A percentile compares a stretch with the other conserved stretches of the same genome.
phyloP scores from a whole-genome alignment of 2,329 filamentous ascomycete genomes.

The Exophiala calicioides region DNA sequence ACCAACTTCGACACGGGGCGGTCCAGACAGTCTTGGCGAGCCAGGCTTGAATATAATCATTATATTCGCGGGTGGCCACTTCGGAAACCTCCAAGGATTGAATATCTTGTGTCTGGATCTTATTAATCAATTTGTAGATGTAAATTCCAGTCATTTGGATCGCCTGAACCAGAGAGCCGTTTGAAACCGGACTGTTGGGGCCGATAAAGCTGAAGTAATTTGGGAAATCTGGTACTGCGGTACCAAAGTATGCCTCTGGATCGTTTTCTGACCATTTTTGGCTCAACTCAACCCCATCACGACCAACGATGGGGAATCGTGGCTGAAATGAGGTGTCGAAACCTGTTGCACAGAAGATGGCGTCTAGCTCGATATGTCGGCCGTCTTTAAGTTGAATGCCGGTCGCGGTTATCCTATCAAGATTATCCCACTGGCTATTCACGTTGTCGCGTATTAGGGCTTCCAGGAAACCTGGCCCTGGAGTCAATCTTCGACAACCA shows the following conservation, averaged over 20 bases:
- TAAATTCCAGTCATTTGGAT: constrained; percentile 43
- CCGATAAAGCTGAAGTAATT: constrained; percentile 27
- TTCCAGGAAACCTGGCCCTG: constrained; percentile 27
- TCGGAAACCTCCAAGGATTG: constrained; percentile 38
- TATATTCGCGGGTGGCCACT: constrained; percentile 35
- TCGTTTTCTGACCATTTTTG: constrained; percentile 43
- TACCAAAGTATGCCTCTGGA: constrained; percentile 23
- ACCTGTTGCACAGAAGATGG: constrained; percentile 42
- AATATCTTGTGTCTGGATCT: constrained; percentile 44
- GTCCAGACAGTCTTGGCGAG: constrained; percentile 53
- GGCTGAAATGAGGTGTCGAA: constrained; percentile 44
- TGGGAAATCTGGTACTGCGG: constrained; percentile 29
- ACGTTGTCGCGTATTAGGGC: constrained; percentile 43
- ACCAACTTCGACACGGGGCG: constrained; percentile 44
- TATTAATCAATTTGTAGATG: constrained; percentile 39
- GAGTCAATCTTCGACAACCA: constrained; percentile 19
- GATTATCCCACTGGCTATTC: too few species aligned
- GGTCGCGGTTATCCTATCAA: constrained; percentile 21
- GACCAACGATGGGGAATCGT: constrained; percentile 43
- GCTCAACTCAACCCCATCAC: constrained; percentile 41
- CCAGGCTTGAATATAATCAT: constrained; percentile 45
- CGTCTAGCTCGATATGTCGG: constrained; percentile 37
- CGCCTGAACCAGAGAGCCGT: constrained; percentile 46
- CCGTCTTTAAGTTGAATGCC: constrained; percentile 34
- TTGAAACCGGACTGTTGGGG: constrained; percentile 43